Conservation (phyloP, 2,329 filamentous ascomycete genomes). For the Ilyonectria destructans region DNA sequence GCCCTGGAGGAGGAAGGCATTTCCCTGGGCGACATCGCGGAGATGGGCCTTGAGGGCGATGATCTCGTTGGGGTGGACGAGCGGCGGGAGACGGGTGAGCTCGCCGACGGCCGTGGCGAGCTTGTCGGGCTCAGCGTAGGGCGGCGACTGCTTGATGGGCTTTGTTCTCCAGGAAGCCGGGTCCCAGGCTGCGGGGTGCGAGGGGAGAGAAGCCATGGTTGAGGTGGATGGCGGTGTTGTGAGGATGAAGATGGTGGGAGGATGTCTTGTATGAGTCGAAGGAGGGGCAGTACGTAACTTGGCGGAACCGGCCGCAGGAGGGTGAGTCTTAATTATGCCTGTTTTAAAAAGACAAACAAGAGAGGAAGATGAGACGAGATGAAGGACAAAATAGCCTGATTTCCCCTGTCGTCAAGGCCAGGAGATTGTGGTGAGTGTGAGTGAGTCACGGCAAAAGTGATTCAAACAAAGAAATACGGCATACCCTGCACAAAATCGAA, state of each 20-base stretch:
- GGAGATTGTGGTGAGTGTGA: slow-evolving; percentile 2
- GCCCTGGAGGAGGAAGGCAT: slow-evolving; percentile 94
- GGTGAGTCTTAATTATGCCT: not conserved
- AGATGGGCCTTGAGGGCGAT: slow-evolving; percentile 83
- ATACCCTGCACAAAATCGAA: slow-evolving; percentile 3
- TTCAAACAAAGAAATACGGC: slow-evolving; percentile 27
- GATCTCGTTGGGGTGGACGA: slow-evolving; percentile 88
- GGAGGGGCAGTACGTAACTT: not conserved
- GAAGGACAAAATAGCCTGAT: slow-evolving; percentile 1
- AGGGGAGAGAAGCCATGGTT: slow-evolving; percentile 34
- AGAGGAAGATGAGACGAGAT: not conserved
- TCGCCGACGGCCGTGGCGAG: slow-evolving; percentile 75
- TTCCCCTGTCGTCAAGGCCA: not conserved
- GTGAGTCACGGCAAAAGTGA: slow-evolving; percentile 29
- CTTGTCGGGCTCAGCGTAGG: slow-evolving; percentile 75
- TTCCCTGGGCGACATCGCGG: slow-evolving; percentile 89
- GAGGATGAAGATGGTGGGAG: slow-evolving; percentile 16
- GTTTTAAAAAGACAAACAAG: not conserved
- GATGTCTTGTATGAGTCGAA: not conserved
- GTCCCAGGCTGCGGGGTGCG: slow-evolving; percentile 61
- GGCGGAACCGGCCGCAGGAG: not conserved
- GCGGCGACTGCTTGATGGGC: slow-evolving; percentile 83
- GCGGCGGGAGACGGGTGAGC: slow-evolving; percentile 80
- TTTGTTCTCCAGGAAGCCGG: slow-evolving; percentile 83
- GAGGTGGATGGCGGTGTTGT: slow-evolving; percentile 9